These are phyloP conservation scores for Lasiodiplodia sp. DNA, from an alignment of 2,329 filamentous ascomycete genomes.

Conservation along the genomic window DNA sequence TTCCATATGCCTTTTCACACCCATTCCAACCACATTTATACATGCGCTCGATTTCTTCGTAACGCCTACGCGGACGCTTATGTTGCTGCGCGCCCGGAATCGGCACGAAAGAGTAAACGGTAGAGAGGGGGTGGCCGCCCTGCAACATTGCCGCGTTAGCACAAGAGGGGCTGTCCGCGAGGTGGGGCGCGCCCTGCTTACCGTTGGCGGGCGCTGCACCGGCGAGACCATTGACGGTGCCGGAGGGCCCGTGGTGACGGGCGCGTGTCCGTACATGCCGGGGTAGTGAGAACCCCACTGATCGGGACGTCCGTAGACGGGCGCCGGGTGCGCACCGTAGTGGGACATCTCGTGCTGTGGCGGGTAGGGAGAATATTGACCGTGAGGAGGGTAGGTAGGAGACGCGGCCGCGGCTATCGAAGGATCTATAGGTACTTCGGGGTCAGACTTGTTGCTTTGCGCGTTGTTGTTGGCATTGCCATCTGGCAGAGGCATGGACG, in stretches of 20 bases:
- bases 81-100: conserved; percentile 97
- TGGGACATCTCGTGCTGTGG: conserved; percentile 87
- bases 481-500: conserved; percentile 90
- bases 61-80: conserved; percentile 89
- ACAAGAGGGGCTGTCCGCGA: background rate
- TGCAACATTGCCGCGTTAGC: conserved; percentile 37
- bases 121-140: conserved; percentile 63
- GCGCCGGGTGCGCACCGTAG: conserved; percentile 68
- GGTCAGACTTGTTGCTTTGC: conserved; percentile 86
- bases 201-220: conserved; percentile 67
- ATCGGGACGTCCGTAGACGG: conserved; percentile 71
- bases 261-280: conserved; percentile 58
- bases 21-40: conserved; percentile 99
- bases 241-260: conserved; percentile 64
- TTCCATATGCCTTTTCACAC: conserved; percentile 98
- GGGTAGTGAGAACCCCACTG: conserved; percentile 73
- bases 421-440: conserved; percentile 98
- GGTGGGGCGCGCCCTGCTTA: conserved; percentile 53
- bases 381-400: conserved; percentile 83
- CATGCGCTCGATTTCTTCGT: conserved; percentile 99
- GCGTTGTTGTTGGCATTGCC: conserved; percentile 72
- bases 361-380: conserved; percentile 86
- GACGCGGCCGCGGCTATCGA: conserved; percentile 92
- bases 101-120: conserved; percentile 98
- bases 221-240: conserved; percentile 66